Percentiles rank a stretch among this genome's conserved stretches.
Evolutionary conservation across 2,329 filamentous ascomycete genomes (phyloP).

Genomic region (Berkeleyomyces basicola): DNA sequence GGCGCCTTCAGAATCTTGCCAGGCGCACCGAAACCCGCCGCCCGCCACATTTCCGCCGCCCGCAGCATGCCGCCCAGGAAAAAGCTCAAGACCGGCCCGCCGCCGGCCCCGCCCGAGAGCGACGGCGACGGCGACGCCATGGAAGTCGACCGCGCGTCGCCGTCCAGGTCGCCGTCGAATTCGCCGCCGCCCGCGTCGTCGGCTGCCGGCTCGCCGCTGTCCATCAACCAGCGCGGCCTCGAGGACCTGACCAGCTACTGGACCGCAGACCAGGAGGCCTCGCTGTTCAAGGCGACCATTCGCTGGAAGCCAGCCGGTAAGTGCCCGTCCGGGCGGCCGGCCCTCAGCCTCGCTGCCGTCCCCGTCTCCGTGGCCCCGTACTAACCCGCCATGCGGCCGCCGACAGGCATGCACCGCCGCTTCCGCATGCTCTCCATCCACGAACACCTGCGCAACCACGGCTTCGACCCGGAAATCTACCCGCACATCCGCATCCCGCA

Average conservation of each 20-base stretch:
- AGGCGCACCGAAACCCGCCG: neutral
- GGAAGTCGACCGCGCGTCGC: conserved; percentile 37
- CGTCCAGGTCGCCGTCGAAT: neutral
- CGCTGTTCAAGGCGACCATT: conserved; percentile 82
- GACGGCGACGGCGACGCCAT: conserved; percentile 46
- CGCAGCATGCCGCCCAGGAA: conserved; percentile 51
- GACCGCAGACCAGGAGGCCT: conserved; percentile 91
- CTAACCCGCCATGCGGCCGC: neutral
- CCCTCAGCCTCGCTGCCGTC: neutral
- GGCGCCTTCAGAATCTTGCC: too few relatives aligned
- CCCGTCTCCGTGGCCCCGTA: neutral
- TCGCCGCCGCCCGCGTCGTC: conserved; percentile 1
- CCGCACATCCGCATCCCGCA: conserved; percentile 76
- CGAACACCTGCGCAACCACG: conserved; percentile 63
- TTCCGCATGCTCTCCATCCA: conserved; percentile 82
- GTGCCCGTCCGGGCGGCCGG: conserved; percentile 8
- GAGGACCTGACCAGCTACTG: conserved; percentile 47
- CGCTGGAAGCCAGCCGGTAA: conserved; percentile 89
- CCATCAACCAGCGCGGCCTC: conserved; percentile 8
- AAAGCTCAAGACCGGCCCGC: conserved; percentile 39
- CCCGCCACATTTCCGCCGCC: neutral
- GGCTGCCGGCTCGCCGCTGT: conserved; percentile 2
- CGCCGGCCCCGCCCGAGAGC: conserved; percentile 30
- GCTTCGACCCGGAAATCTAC: conserved; percentile 51
- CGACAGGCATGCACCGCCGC: conserved; percentile 73